Base-by-base conservation (phyloP, 306 rosid species). In the Sechiopsis laciniata region DNA sequence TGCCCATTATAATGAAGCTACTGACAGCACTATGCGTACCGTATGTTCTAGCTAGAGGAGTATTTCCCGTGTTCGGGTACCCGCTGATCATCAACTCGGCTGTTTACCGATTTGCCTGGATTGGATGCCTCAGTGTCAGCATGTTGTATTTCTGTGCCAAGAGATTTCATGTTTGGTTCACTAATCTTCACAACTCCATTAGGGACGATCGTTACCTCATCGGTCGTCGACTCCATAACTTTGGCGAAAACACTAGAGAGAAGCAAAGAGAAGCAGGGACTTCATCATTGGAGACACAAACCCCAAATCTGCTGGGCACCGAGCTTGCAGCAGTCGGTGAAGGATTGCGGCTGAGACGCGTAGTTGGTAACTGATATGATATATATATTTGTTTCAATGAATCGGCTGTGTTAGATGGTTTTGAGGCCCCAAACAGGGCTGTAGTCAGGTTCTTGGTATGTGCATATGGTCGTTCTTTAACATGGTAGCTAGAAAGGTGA, bases 101-200 rank as follows among this genome's bases (percentile, higher is more conserved):
- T 20, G 99, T 95, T 32, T 95, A 95, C 40, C 88, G 99, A 55
- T 95, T 89, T 77, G 99, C 99, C 77, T 95, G 99, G 97, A 71
- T 91, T 74, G 99, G 99, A 72, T 95, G 99, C 85, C 95, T 95
- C 70, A 82, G 81, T 69, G 82, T 91, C 78, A 89, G 99, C 86
- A 69, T 88, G 62, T 51, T 95, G 75, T 95, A 83, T 85, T 95
- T 91, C 53, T 95, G 97, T 73, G 99, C 92, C 65, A 89, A 85
- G 90, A 87, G 97, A 81, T 95, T 95, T 77, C 99, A 91, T 66
- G 90, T 95, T 73, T 95, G 99, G 99, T 89, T 95, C 79, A 91
- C 97, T 81, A 95, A 95, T 78, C 99, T 95, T 74, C 99, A 95
- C 74, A 95, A 95, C 73, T 88, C 99, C 74, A 95, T 95, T 66